phyloP scores from a whole-genome alignment of 805 yeast genomes.

The Suhomyces sp. region DNA sequence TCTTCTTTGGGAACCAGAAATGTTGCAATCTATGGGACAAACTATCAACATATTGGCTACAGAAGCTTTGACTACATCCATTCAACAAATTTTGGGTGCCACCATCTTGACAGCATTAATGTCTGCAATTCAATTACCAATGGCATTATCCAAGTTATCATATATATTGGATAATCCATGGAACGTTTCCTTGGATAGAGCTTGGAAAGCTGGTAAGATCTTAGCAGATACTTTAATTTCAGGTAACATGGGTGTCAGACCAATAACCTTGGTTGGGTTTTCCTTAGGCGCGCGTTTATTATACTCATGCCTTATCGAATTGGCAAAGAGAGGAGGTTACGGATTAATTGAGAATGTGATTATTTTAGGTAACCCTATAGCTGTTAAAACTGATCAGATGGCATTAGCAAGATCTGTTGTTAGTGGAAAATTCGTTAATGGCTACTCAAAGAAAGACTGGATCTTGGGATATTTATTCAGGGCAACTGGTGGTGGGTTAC shows the following conservation, averaged over 20 bases:
- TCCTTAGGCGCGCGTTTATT: conserved; percentile 91
- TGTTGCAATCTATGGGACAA: conserved; percentile 94
- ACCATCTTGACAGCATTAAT: conserved; percentile 85
- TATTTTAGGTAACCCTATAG: conserved; percentile 85
- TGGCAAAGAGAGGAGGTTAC: conserved; percentile 80
- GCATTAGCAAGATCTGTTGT: conserved; percentile 80
- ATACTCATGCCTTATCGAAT: conserved; percentile 82
- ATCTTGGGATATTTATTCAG: conserved; percentile 90
- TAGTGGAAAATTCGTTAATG: conserved; percentile 86
- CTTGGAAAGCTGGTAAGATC: conserved; percentile 93
- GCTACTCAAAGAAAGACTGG: conserved; percentile 93
- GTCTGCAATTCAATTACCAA: conserved; percentile 91
- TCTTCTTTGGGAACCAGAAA: conserved; percentile 95
- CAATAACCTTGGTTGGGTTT: conserved; percentile 89
- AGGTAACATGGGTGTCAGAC: conserved; percentile 88
- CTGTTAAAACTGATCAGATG: conserved; percentile 74
- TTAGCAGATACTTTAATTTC: conserved; percentile 87
- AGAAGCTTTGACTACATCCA: conserved; percentile 87
- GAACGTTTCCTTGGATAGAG: conserved; percentile 95
- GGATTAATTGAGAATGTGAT: conserved; percentile 89
- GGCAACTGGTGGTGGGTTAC: conserved; percentile 93
- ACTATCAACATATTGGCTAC: conserved; percentile 91
- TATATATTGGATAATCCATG: conserved; percentile 94
- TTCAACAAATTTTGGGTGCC: conserved; percentile 92
- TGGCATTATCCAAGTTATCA: conserved; percentile 85